phyloP scores from a whole-genome alignment of 2,329 filamentous ascomycete genomes.

The Venturia aucupariae region DNA sequence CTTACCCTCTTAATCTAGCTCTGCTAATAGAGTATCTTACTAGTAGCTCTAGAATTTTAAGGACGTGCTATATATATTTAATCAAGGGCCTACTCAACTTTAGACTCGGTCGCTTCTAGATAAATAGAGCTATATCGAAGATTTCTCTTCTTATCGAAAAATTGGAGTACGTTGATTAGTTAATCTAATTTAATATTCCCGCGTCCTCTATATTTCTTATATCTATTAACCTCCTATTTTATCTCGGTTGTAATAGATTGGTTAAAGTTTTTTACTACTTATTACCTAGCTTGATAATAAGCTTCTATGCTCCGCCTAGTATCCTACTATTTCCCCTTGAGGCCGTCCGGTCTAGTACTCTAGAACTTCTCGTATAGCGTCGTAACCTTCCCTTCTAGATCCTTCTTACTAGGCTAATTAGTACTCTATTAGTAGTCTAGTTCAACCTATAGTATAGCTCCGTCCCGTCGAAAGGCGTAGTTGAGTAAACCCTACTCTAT shows the following conservation, averaged over 20 bases:
- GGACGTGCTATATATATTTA: too few species aligned
- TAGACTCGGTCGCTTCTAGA: too few species aligned
- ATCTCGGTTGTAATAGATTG: background rate
- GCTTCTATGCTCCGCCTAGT: background rate
- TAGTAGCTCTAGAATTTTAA: too few species aligned
- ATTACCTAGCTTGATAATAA: background rate
- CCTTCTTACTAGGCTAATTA: slow-evolving; percentile 7
- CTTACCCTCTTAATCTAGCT: too few species aligned
- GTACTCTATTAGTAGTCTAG: slow-evolving; percentile 9
- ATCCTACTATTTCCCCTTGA: background rate
- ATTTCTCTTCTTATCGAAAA: too few species aligned
- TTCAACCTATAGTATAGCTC: slow-evolving; percentile 6
- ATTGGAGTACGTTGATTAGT: too few species aligned
- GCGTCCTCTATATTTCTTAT: background rate
- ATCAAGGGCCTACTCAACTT: too few species aligned
- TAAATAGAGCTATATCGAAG: too few species aligned
- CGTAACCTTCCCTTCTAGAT: slow-evolving; percentile 4
- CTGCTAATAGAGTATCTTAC: too few species aligned
- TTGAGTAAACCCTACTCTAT: slow-evolving; percentile 14
- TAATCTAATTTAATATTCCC: too few species aligned
- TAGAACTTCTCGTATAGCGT: slow-evolving; percentile 16
- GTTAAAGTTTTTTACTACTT: background rate
- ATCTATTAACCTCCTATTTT: background rate
- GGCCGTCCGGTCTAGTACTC: background rate
- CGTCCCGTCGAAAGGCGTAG: slow-evolving; percentile 10